phyloP scores from a whole-genome alignment of 805 yeast genomes.

The Teunomyces tritomae region DNA sequence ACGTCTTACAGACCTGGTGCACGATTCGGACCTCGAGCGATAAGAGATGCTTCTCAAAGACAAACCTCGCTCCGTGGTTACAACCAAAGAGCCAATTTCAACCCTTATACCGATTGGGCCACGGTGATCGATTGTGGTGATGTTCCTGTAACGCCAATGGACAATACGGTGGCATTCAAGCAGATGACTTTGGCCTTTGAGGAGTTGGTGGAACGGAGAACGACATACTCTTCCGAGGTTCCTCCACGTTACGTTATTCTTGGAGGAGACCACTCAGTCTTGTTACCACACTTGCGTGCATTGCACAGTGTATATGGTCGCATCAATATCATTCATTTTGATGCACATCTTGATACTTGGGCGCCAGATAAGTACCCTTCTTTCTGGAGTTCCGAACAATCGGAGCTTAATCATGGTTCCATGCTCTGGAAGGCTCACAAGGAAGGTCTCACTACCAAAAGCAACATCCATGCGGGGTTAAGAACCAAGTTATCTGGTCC shows the following conservation, averaged over 20 bases:
- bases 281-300: conserved; percentile 70
- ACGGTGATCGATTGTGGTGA: conserved; percentile 54
- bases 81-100: conserved; percentile 59
- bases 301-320: conserved; percentile 60
- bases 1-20: conserved; percentile 79
- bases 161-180: conserved; percentile 48
- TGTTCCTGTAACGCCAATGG: conserved; percentile 60
- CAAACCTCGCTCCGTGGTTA: conserved; percentile 69
- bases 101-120: conserved; percentile 53
- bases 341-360: conserved; percentile 86
- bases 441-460: conserved; percentile 60
- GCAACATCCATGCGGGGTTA: conserved; percentile 73
- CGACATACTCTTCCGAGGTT: conserved; percentile 13
- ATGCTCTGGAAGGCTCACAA: conserved; percentile 80
- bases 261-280: conserved; percentile 83
- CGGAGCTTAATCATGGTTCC: conserved; percentile 76
- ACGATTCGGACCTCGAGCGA: conserved; percentile 76
- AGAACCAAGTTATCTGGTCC: conserved; percentile 69
- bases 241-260: conserved; percentile 68
- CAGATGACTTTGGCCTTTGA: conserved; percentile 56
- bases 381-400: conserved; percentile 55
- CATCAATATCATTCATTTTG: conserved; percentile 74
- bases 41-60: conserved; percentile 66
- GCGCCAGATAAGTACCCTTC: conserved; percentile 68
- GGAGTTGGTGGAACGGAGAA: conserved; percentile 49